phyloP scores from a whole-genome alignment of 208 protist species.

The Wallacemonas sp. region DNA sequence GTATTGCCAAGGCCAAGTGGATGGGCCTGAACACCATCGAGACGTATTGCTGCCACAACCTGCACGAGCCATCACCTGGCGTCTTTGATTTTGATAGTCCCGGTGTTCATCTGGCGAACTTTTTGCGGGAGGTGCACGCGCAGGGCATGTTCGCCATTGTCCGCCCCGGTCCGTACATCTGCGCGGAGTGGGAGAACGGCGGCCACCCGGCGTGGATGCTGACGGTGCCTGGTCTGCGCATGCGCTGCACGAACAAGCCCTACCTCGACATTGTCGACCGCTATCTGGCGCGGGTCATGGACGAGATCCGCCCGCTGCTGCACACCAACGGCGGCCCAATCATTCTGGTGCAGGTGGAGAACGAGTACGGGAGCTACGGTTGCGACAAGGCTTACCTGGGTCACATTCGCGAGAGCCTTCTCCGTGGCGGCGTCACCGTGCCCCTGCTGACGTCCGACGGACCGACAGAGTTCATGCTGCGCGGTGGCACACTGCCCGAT shows the following conservation, averaged over 20 bases:
- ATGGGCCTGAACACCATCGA: conserved; percentile 85
- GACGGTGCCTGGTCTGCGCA: neutral
- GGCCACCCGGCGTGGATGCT: conserved; percentile 4
- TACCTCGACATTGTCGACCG: conserved; percentile 4
- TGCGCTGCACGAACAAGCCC: conserved; percentile 1
- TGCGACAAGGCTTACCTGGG: conserved; percentile 4
- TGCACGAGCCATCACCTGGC: conserved; percentile 54
- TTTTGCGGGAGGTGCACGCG: neutral
- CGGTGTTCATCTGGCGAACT: neutral
- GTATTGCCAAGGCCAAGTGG: conserved; percentile 79
- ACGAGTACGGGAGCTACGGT: conserved; percentile 21
- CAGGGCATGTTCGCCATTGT: conserved; percentile 6
- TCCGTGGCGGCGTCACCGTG: conserved; percentile 79
- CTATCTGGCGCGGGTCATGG: conserved; percentile 3
- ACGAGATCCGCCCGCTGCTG: conserved; percentile 32
- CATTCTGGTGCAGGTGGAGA: conserved; percentile 86
- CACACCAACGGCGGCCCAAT: conserved; percentile 79
- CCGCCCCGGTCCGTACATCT: conserved; percentile 1
- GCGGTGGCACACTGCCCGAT: conserved; percentile 92
- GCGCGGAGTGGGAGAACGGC: conserved; percentile 2
- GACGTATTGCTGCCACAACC: conserved; percentile 84
- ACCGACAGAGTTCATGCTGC: conserved; percentile 51
- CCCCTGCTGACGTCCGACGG: conserved; percentile 60
- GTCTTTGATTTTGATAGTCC: neutral
- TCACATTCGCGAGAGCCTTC: conserved; percentile 17